A percentile compares a stretch with the other conserved stretches of the same genome.
Evolutionary conservation across 2,329 filamentous ascomycete species (phyloP).

Genomic region (Fonsecaea pedrosoi): DNA sequence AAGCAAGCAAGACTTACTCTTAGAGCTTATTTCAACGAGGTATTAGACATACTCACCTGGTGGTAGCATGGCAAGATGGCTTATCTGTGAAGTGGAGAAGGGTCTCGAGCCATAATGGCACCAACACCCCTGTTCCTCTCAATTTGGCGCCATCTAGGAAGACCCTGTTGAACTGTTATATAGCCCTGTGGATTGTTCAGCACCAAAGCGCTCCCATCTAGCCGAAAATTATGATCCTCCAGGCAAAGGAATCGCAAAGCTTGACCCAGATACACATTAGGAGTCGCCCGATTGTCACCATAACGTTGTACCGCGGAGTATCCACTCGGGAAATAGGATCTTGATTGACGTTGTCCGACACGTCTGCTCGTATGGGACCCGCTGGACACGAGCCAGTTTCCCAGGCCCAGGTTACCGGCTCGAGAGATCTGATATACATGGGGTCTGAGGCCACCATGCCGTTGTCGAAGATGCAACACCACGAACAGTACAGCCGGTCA

Average conservation of each 20-base stretch:
- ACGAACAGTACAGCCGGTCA: not conserved
- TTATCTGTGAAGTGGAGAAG: not conserved
- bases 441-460: not conserved
- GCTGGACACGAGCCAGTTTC: not conserved
- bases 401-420: not conserved
- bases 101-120: not conserved
- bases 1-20: not conserved
- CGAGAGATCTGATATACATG: constrained; percentile 1
- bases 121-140: not conserved
- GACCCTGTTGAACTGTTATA: not conserved
- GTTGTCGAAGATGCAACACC: not conserved
- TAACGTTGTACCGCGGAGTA: not conserved
- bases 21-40: not conserved
- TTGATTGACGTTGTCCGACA: constrained; percentile 4
- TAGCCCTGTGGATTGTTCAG: not conserved
- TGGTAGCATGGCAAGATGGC: not conserved
- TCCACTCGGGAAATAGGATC: not conserved
- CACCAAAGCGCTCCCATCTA: not conserved
- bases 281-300: not conserved
- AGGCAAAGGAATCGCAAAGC: not conserved
- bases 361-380: not conserved
- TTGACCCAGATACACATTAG: not conserved
- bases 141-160: not conserved
- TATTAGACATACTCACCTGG: not conserved
- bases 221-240: not conserved